Base-by-base conservation (phyloP, 2,329 filamentous ascomycete species). In the Aquanectria penicillioides region DNA sequence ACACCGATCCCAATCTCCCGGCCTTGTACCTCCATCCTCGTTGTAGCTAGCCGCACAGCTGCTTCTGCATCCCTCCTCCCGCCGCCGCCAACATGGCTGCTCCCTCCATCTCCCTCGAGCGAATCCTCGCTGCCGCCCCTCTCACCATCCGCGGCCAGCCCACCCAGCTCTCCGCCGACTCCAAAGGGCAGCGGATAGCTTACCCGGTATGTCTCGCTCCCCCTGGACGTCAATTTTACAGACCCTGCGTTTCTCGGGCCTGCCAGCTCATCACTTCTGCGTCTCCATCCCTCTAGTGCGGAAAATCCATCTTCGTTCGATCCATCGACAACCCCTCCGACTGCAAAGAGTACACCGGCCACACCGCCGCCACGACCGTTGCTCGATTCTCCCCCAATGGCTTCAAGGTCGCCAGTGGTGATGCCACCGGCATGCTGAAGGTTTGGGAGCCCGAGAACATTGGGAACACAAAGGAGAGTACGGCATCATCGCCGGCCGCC, bases 271-370 rank as follows among this genome's bases (percentile, higher is more conserved):
- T 50, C 20, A 17, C 29, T 26, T 41, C 15, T 54, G 13, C 26
- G 28, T 38, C 33, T 29, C 49, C 26, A 29, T 44, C 36, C 41
- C 54, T 47, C 11, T 68, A 96, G 93, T 94, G 93, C 50, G 94
- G 93, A 73, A 98, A 98, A 83, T 98, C 94, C 62, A 89, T 99
- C 78, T 98, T 97, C 79, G 84, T 99, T 43, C 93, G 95, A 69
- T 94, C 89, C 63, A 97, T 99, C 80, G 94, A 99, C 80, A 82
- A 95, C 74, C 94, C 94, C 49, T 85, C 92, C 65, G 78, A 90
- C 63, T 89, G 89, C 76, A 93, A 91, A 73, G 94, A 99, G 77
- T 99, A 98, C 79, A 96, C 90, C 12, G 89, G 91, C 69, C 95
- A 99, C 80, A 97, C 92, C 41, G 85, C 91, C 40, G 85, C 89